Percentiles rank a stretch among this genome's conserved stretches.
phyloP scores from a whole-genome alignment of 1,284 basidiomycete genomes.

The Boletellus deceptivus region DNA sequence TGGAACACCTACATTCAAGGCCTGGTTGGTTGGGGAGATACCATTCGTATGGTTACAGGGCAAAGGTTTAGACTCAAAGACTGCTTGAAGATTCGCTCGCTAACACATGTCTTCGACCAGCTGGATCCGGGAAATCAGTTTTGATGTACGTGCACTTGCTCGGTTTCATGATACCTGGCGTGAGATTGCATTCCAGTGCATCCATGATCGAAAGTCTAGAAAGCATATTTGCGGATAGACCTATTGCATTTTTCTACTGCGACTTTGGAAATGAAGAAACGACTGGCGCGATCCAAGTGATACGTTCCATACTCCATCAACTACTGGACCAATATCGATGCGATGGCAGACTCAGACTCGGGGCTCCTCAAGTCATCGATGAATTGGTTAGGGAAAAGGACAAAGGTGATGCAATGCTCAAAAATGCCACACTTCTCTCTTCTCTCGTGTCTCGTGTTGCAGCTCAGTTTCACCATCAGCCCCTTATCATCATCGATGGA shows the following conservation, averaged over 20 bases:
- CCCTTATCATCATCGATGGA: constrained; percentile 9
- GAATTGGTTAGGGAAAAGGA: neutral
- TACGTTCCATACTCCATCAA: constrained; percentile 9
- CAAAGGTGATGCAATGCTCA: neutral
- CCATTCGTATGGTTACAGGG: constrained; percentile 10
- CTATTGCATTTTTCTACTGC: constrained; percentile 8
- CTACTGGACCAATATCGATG: neutral
- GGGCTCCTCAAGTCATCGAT: neutral
- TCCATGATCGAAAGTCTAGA: neutral
- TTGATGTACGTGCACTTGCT: neutral
- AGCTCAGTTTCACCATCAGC: neutral
- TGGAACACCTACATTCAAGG: neutral
- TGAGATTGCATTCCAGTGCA: neutral
- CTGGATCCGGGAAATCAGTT: constrained; percentile 2
- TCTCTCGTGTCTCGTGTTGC: neutral
- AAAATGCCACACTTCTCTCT: neutral
- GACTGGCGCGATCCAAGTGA: constrained; percentile 1
- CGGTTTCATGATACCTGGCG: neutral
- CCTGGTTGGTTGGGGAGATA: neutral
- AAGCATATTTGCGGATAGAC: neutral
- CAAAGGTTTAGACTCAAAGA: neutral
- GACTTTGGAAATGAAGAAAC: constrained; percentile 2
- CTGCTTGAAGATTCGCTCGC: no score
- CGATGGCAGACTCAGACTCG: neutral
- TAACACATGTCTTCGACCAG: neutral